Base-by-base conservation (phyloP, 805 yeast species). In the Candida krabiensis region DNA sequence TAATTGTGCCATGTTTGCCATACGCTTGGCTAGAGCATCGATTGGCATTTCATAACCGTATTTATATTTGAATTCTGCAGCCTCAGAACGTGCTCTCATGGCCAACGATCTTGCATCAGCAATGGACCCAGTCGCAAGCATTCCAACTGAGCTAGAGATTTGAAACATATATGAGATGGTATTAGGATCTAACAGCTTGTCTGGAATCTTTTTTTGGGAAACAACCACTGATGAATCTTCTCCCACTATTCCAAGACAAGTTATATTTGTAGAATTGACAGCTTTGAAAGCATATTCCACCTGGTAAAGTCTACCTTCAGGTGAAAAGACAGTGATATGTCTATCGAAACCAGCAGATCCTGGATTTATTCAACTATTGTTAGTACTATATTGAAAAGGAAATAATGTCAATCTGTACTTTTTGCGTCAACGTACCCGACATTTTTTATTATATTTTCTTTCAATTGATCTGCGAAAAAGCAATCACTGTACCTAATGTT, bases 221-320 rank as follows among this genome's bases (percentile, higher is more conserved):
- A 93, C 81, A 49, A 93, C 71, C 25, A 93, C 96, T 11, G 91
- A 83, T 23, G 86, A 79, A 61, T 86, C 91, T 54, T 82, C 79
- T 38, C 98, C 98, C 34, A 85, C 78, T 45, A 93, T 75, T 13
- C 90, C 98, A 40, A 93, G 59, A 19, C 95, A 85, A 30, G 96
- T 93, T 58, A 93, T 79, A 62, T 87, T 91, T 42, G 96, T 80
- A 31, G 95, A 80, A 58, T 89, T 93, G 61, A 93, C 89, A 4
- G 98, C 98, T 64, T 93, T 90, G 72, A 90, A 90, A 5, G 98
- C 99, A 60, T 93, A 93, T 64, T 93, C 99, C 25, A 91, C 99
- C 69, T 93, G 99, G 68, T 85, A 93, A 45, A 93, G 74, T 66
- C 99, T 82, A 31, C 99, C 99, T 63, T 93, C 99, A 15, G 99